Base-by-base conservation (phyloP, 2,329 filamentous ascomycete species). In the Cryphonectria carpinicola region DNA sequence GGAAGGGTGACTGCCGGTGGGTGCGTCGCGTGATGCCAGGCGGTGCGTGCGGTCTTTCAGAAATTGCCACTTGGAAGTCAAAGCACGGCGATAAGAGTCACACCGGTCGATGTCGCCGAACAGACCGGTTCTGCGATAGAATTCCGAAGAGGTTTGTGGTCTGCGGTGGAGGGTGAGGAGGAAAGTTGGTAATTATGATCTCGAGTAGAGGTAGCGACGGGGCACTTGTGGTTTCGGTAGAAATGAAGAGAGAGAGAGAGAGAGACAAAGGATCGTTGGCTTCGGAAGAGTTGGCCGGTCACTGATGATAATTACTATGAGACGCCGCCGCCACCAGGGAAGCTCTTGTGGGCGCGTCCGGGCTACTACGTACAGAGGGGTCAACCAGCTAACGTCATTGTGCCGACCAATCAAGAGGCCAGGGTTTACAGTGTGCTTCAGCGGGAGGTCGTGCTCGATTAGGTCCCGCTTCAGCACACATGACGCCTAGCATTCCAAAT, bases 361-460 rank as follows among this genome's bases (percentile, higher is more conserved):
- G 17, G 4, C 43, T n/a, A 32, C 32, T 32, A 32, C 32, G 32
- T 32, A n/a, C 11, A 62, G 60, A 37, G 35, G 60, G 60, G 28
- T 39, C 14, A 25, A 37, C 35, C 22, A 11, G 65, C 39, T 39
- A 56, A 60, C 39, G 65, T 41, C 54, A 46, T 61, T 67, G 56
- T 28, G 65, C 39, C 28, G 65, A 49, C 65, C 65, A 67, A 67
- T 67, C 65, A 67, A 61, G 37, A 61, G 14, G 39, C 37, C 54
- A 41, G 56, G 54, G 7, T 67, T 56, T 66, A 66, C 64, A 58
- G 64, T 66, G 64, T 66, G 64, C 64, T 58, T 17, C 46, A 66
- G 49, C 22, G 46, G n/a, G 39, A 19, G 49, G 35, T 14, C 63
- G 35, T n/a, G 46, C 28, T 66, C 43, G 8, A 13, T 25, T 32